Conservation (phyloP, 148 eudicot species). For the Polygonum aviculare region DNA sequence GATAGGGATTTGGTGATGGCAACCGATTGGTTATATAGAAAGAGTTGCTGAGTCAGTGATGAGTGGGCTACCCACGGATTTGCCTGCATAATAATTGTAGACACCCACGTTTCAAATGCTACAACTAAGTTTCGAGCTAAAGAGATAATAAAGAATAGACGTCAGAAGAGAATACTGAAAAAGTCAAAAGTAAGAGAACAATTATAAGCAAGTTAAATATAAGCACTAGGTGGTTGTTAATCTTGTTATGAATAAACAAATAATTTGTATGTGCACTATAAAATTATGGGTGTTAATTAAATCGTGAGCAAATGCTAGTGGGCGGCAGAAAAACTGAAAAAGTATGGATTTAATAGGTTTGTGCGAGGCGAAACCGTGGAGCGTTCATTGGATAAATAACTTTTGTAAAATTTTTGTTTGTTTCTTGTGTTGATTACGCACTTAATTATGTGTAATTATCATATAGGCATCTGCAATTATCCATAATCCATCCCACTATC, state of each 20-base stretch:
- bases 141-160: not conserved
- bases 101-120: not conserved
- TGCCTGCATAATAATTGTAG: not conserved
- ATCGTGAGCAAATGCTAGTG: not conserved
- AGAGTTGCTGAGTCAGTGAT: not conserved
- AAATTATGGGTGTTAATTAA: not conserved
- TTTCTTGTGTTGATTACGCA: not conserved
- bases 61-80: not conserved
- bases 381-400: not conserved
- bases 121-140: not conserved
- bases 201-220: not conserved
- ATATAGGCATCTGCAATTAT: constrained; percentile 5
- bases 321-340: not conserved
- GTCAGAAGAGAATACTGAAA: not conserved
- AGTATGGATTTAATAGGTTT: not conserved
- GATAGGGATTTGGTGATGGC: not conserved
- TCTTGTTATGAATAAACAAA: not conserved
- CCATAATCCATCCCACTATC: constrained; percentile 3
- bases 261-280: not conserved
- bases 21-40: not conserved
- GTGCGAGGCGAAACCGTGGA: not conserved
- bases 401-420: not conserved
- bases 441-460: not conserved
- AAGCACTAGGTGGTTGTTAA: not conserved
- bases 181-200: not conserved